Evolutionary conservation across 495 filamentous ascomycete genomes (phyloP).

Genomic region (Hypoxylon rickii): DNA sequence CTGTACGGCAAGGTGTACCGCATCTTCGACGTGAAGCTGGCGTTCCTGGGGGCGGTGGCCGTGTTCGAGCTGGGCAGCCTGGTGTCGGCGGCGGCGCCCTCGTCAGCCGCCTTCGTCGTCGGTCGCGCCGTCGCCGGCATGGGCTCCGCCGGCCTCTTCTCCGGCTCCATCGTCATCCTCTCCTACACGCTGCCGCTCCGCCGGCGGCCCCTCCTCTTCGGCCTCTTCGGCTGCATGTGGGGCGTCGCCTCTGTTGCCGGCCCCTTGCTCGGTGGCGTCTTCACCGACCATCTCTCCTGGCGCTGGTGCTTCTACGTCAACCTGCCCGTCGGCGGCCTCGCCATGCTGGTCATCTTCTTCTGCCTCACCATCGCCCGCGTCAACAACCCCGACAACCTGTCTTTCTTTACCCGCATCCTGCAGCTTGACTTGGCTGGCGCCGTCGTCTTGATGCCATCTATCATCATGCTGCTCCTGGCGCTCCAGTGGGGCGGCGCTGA

Average conservation of each 20-base stretch:
- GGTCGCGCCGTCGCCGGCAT: slow-evolving; percentile 85
- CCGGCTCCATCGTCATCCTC: slow-evolving; percentile 80
- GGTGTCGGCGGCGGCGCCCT: slow-evolving; percentile 78
- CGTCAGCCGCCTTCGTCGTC: slow-evolving; percentile 75
- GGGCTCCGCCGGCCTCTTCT: slow-evolving; percentile 83
- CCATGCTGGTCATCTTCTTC: slow-evolving; percentile 58
- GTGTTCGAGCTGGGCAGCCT: slow-evolving; percentile 89
- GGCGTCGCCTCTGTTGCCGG: slow-evolving; percentile 78
- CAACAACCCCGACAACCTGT: slow-evolving; percentile 38
- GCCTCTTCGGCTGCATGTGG: slow-evolving; percentile 82
- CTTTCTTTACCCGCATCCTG: slow-evolving; percentile 44
- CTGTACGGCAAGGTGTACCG: slow-evolving; percentile 80
- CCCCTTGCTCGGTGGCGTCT: slow-evolving; percentile 48
- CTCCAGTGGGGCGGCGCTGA: slow-evolving; percentile 66
- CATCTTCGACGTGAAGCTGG: slow-evolving; percentile 75
- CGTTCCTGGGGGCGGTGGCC: slow-evolving; percentile 70
- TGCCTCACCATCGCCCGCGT: slow-evolving; percentile 51
- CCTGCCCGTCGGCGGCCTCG: slow-evolving; percentile 64
- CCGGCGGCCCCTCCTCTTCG: slow-evolving; percentile 68
- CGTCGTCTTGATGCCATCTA: slow-evolving; percentile 53
- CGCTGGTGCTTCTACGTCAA: slow-evolving; percentile 65
- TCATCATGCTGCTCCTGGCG: slow-evolving; percentile 64
- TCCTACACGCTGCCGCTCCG: slow-evolving; percentile 72
- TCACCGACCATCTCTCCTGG: slow-evolving; percentile 38
- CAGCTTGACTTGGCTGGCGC: slow-evolving; percentile 60